These are phyloP conservation scores for Leccinum imitatum DNA, from an alignment of 768 basidiomycete species.

Conservation along the genomic window DNA sequence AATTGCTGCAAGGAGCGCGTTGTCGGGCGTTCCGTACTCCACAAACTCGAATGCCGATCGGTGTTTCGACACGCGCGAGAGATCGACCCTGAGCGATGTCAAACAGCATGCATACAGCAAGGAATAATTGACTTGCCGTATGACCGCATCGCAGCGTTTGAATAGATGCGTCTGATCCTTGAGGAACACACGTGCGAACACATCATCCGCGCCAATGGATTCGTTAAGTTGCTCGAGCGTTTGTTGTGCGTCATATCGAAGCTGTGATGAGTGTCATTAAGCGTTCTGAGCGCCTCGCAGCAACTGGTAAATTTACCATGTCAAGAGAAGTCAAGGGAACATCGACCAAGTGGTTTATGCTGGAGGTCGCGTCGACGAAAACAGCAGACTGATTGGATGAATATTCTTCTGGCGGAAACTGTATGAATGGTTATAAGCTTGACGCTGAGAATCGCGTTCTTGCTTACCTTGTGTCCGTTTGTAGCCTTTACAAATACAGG, in stretches of 20 bases:
- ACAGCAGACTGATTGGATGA: conserved; percentile 48
- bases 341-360: conserved; percentile 72
- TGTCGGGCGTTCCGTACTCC: conserved; percentile 61
- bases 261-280: conserved; percentile 42
- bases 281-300: not conserved
- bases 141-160: conserved; percentile 71
- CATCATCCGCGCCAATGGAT: conserved; percentile 48
- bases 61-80: conserved; percentile 39
- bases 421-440: conserved; percentile 4
- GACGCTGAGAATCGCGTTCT: not conserved
- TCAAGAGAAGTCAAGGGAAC: conserved; percentile 78
- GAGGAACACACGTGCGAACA: conserved; percentile 72
- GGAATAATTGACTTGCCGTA: conserved; percentile 45
- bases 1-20: conserved; percentile 54
- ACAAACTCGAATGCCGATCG: conserved; percentile 39
- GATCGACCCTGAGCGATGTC: conserved; percentile 45
- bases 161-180: conserved; percentile 63
- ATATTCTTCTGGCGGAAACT: conserved; percentile 66
- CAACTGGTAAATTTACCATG: conserved; percentile 48
- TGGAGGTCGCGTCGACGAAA: conserved; percentile 78
- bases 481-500: conserved; percentile 58
- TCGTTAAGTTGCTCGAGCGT: conserved; percentile 67
- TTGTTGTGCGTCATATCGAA: conserved; percentile 70
- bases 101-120: conserved; percentile 2
- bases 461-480: conserved; percentile 53